Evolutionary conservation across 2,329 filamentous ascomycete genomes (phyloP), one percentile per base, ranked within the genome.

Genomic region (Teratosphaeria viscida): DNA sequence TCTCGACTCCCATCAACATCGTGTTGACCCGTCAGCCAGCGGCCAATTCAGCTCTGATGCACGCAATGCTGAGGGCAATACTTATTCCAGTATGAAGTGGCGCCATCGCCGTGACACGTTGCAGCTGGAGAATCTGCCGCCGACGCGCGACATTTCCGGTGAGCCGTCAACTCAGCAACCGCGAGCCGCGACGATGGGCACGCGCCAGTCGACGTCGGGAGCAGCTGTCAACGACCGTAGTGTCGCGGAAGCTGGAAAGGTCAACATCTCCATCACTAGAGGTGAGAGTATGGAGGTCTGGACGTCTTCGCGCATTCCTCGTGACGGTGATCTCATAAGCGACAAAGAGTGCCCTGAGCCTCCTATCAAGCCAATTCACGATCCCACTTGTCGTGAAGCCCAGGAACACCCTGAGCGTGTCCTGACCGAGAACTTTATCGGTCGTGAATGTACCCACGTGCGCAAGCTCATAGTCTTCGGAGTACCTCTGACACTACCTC

Each of bases 371-470:
- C 26, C 26, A n/a, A 55, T 59, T 16, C 53, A 59, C 49, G 54
- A 59, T 27, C 35, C 43, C 37, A 2, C 12, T 16, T 34, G 26
- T 32, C 23, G 5, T 26, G 35, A 23, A 29, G 54, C 56, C 55
- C 3, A 12, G 37, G 14, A 39, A 37, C 14, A 49, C 47, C 52
- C 52, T 8, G 57, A 53, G 16, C 49, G 37, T 7, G 29, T 59
- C 12, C 23, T 63, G 16, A 59, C 57, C 5, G 32, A 57, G 35
- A 54, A 47, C 5, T 54, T 54, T 23, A 64, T 64, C 35, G 63
- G 63, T n/a, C 16, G 29, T 3, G 57, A 62, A 43, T 61, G 59
- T 27, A 54, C 54, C 12, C 55, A 63, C 29, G 61, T 62, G 3
- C 55, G 23, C 26, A 57, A 62, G 55, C 39, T 64, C 34, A 37